These are phyloP conservation scores for Xylaria sp. DNA, from an alignment of 2,329 filamentous ascomycete genomes.

Conservation along the genomic window DNA sequence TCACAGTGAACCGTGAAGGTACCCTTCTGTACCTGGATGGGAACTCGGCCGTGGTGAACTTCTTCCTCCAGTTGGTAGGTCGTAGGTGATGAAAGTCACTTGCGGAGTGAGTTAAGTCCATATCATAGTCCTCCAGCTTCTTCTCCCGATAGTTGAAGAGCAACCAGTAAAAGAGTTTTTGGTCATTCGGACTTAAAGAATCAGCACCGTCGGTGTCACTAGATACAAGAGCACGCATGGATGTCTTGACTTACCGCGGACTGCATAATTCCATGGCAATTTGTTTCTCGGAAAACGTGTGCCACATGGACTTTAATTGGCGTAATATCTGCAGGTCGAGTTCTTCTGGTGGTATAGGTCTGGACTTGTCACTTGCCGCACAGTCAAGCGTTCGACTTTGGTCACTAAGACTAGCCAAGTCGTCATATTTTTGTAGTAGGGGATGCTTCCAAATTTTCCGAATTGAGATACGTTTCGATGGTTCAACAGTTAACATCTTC, in stretches of 20 bases:
- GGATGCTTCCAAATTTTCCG: slow-evolving; percentile 87
- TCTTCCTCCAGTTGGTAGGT: slow-evolving; percentile 67
- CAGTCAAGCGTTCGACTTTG: slow-evolving; percentile 65
- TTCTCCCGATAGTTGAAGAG: slow-evolving; percentile 84
- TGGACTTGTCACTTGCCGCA: slow-evolving; percentile 63
- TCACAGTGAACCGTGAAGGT: slow-evolving; percentile 72
- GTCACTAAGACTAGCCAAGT: slow-evolving; percentile 74
- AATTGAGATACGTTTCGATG: slow-evolving; percentile 81
- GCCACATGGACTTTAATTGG: slow-evolving; percentile 91
- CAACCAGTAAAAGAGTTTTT: slow-evolving; percentile 92
- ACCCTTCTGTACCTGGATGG: slow-evolving; percentile 60
- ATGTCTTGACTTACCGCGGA: slow-evolving; percentile 64
- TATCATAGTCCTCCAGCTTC: slow-evolving; percentile 87
- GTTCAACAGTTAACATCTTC: slow-evolving; percentile 82
- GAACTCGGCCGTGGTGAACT: slow-evolving; percentile 71
- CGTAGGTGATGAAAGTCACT: slow-evolving; percentile 90
- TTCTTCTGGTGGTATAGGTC: slow-evolving; percentile 69
- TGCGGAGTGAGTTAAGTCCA: slow-evolving; percentile 81
- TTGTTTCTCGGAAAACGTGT: slow-evolving; percentile 79
- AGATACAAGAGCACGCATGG: neutral
- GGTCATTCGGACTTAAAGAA: slow-evolving; percentile 78
- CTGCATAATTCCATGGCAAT: slow-evolving; percentile 75
- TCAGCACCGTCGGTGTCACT: slow-evolving; percentile 40
- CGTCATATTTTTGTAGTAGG: slow-evolving; percentile 84
- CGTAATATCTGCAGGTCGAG: slow-evolving; percentile 85